Evolutionary conservation across 2,329 filamentous ascomycete genomes (phyloP), one percentile per base, ranked within the genome.

Genomic region (Rhytidhysteron rufulum): DNA sequence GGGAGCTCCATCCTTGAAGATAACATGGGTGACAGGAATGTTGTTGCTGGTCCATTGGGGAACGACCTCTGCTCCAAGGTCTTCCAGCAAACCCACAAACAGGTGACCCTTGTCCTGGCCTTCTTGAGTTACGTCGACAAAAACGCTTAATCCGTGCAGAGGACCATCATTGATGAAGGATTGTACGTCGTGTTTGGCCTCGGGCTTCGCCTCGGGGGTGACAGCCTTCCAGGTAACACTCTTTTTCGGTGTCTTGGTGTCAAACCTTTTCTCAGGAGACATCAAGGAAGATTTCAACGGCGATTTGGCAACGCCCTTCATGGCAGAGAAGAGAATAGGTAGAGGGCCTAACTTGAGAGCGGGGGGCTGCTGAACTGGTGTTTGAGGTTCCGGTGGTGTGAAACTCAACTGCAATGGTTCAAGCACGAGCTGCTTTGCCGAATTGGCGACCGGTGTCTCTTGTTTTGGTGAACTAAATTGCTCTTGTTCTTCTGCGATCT

Each of bases 1-100:
- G 56, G 84, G 83, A 31, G 82, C 82, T 33, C 89, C 89, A 57
- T 95, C 89, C 63, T 95, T 95, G 72, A 83, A 95, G 5, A 95
- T 80, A 6, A 95, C 86, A 57, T 95, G 89, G 0, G 88, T 95
- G 53, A 95, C 87, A 4, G 83, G 85, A 29, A 40, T 65, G 5
- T 80, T 79, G 55, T 83, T 84, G 83, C 86, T 90, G 32, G 72
- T 71, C 88, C 88, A 93, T 11, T 73, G 75, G 65, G 83, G 86
- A 31, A 90, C 77, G 53, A 86, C 88, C 33, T 80, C 78, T 16
- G 89, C 89, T 9, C 89, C 89, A 79, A 95, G 89, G 54, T 88
- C 80, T 7, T 74, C 79, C 17, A 95, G 75, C 5, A 94, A 74
- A 51, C 90, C 85, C 13, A 87, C 76, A 59, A 94, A 95, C 41